A percentile compares a stretch with the other conserved stretches of the same genome.
These are phyloP conservation scores for Trichophyton rubrum DNA, from an alignment of 2,329 filamentous ascomycete genomes.

Conservation along the genomic window DNA sequence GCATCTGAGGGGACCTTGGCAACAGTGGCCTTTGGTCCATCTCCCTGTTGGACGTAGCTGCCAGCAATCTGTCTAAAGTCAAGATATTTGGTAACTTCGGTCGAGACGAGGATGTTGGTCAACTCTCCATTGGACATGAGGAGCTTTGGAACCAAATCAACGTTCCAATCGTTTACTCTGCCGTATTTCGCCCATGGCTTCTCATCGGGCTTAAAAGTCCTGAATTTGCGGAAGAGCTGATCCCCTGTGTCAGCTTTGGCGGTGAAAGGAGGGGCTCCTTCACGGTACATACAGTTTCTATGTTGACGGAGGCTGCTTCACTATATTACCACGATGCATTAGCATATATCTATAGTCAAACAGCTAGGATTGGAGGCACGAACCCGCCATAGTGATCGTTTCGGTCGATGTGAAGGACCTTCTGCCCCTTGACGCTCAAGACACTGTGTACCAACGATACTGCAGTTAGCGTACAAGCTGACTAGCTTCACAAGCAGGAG, in stretches of 20 bases:
- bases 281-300: conserved; percentile 60
- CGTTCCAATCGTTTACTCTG: conserved; percentile 96
- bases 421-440: conserved; percentile 95
- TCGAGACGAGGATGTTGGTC: conserved; percentile 96
- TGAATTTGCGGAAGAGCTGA: conserved; percentile 93
- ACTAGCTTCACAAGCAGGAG: neutral
- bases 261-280: neutral
- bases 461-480: neutral
- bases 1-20: conserved; percentile 96
- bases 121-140: conserved; percentile 97
- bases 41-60: conserved; percentile 87
- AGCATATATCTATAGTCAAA: conserved; percentile 9
- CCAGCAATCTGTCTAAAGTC: conserved; percentile 92
- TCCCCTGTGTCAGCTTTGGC: conserved; percentile 23
- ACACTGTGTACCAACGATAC: conserved; percentile 46
- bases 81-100: conserved; percentile 77
- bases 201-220: conserved; percentile 63
- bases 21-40: conserved; percentile 71
- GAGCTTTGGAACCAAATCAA: conserved; percentile 95
- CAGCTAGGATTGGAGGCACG: conserved; percentile 27
- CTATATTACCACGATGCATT: conserved; percentile 35
- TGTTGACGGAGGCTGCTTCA: conserved; percentile 91
- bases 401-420: conserved; percentile 96
- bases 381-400: conserved; percentile 98
- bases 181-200: conserved; percentile 99